Base-by-base conservation (phyloP, 2,329 filamentous ascomycete species). In the Cladosporium halotolerans region DNA sequence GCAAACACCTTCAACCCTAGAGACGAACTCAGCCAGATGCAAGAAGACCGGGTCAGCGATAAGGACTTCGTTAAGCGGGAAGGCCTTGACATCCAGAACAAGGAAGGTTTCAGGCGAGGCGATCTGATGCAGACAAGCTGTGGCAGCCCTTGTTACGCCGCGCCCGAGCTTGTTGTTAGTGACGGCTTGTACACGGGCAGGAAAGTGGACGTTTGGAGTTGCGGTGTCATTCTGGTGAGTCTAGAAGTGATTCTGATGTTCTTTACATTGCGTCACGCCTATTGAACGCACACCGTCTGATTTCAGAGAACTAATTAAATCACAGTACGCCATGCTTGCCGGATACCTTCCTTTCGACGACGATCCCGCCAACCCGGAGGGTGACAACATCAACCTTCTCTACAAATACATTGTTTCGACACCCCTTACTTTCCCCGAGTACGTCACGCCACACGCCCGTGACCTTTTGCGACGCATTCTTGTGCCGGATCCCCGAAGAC, bases 361-460 rank as follows among this genome's bases (percentile, higher is more conserved):
- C 68, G 93, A 99, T 65, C 93, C 93, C 58, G 93, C 91, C 43
- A 99, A 99, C 67, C 93, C 93, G 2, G 93, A 99, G 72, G 93
- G 93, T 61, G 93, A 99, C 70, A 99, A 99, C 69, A 99, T 99
- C 75, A 99, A 99, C 69, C 80, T 99, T 9, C 78, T 99, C 28
- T 99, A 99, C 80, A 97, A 97, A 75, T 99, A 99, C 73, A 99
- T 99, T 63, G 92, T 96, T 55, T 95, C 89, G 52, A 99, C 93
- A 1, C 91, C 92, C 34, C 81, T 99, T 40, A 97, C 92, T 3
- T 99, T 99, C 70, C 93, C 93, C 57, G 93, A 99, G 83, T 97
- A 97, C 68, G 93, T 99, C 62, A 96, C 93, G 7, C 93, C 93
- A 7, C 93, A 99, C 70, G 92, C 93, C 18, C 82, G 93, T 64